Percentiles rank a stretch among this genome's conserved stretches.
Evolutionary conservation across 352 stramenopile genomes (phyloP).

Genomic region (Phytophthora foliorum): DNA sequence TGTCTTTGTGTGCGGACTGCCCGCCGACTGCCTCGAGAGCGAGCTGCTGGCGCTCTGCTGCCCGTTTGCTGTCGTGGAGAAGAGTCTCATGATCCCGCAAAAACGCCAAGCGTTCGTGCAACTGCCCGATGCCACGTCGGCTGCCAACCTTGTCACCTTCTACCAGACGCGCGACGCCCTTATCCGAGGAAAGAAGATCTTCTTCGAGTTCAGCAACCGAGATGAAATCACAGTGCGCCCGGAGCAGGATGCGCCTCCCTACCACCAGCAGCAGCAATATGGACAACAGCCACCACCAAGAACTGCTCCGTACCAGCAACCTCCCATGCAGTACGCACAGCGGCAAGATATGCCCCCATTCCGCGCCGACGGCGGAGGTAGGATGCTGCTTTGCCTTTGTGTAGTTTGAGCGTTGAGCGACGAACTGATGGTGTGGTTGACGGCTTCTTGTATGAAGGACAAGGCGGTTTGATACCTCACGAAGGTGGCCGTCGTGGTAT

Average conservation of each 20-base stretch:
- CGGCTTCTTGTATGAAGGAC: conserved; percentile 18
- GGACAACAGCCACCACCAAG: conserved; percentile 22
- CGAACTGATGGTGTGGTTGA: neutral
- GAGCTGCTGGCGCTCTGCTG: conserved; percentile 85
- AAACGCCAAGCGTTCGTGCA: conserved; percentile 88
- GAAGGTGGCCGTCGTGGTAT: conserved; percentile 46
- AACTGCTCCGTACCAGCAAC: conserved; percentile 34
- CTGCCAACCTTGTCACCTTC: conserved; percentile 81
- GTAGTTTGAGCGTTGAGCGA: neutral
- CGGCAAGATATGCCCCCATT: conserved; percentile 30
- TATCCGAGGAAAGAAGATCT: conserved; percentile 84
- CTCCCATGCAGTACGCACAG: conserved; percentile 27
- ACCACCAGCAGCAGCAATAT: conserved; percentile 46
- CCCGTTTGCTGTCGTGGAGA: conserved; percentile 86
- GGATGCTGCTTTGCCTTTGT: neutral
- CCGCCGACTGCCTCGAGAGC: conserved; percentile 82
- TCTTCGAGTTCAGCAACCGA: conserved; percentile 79
- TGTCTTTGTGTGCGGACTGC: conserved; percentile 81
- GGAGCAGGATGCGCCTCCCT: conserved; percentile 35
- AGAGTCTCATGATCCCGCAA: conserved; percentile 75
- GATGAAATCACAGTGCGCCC: conserved; percentile 64
- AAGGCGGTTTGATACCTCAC: conserved; percentile 27
- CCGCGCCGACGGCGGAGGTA: conserved; percentile 28
- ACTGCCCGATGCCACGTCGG: conserved; percentile 69
- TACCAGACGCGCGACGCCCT: conserved; percentile 81